Evolutionary conservation across 352 stramenopile species (phyloP).

Genomic region (Phytophthora crassamura): DNA sequence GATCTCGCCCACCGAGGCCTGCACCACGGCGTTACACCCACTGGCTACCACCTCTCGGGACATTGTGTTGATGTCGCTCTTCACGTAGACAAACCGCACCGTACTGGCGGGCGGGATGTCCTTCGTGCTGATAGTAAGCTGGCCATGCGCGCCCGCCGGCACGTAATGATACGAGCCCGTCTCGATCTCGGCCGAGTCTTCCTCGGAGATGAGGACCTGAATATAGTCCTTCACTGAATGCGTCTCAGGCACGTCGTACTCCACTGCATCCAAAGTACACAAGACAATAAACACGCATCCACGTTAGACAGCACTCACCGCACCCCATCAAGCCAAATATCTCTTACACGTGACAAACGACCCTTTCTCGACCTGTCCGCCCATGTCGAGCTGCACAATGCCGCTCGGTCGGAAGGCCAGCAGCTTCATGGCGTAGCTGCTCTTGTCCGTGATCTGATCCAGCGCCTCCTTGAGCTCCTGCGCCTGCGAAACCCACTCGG

Average conservation of each 20-base stretch:
- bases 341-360: constrained; percentile 80
- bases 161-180: constrained; percentile 85
- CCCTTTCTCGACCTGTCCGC: constrained; percentile 84
- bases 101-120: constrained; percentile 69
- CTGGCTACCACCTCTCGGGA: constrained; percentile 83
- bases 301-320: background rate
- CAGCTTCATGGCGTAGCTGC: constrained; percentile 72
- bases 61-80: constrained; percentile 90
- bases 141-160: constrained; percentile 59
- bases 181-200: constrained; percentile 76
- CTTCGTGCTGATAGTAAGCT: constrained; percentile 83
- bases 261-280: constrained; percentile 49
- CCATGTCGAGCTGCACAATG: constrained; percentile 86
- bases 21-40: constrained; percentile 84
- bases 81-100: constrained; percentile 88
- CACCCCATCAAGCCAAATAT: background rate
- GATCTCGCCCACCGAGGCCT: constrained; percentile 86
- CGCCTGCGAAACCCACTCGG: constrained; percentile 70
- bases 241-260: constrained; percentile 80
- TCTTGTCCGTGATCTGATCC: constrained; percentile 70
- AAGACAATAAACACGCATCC: background rate
- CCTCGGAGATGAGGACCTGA: constrained; percentile 79
- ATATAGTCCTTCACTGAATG: constrained; percentile 90
- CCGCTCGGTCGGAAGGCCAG: constrained; percentile 83
- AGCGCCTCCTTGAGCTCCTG: constrained; percentile 81